Evolutionary conservation across 176 grass and related monocot species (phyloP).

Genomic region (Avena atlantica): DNA sequence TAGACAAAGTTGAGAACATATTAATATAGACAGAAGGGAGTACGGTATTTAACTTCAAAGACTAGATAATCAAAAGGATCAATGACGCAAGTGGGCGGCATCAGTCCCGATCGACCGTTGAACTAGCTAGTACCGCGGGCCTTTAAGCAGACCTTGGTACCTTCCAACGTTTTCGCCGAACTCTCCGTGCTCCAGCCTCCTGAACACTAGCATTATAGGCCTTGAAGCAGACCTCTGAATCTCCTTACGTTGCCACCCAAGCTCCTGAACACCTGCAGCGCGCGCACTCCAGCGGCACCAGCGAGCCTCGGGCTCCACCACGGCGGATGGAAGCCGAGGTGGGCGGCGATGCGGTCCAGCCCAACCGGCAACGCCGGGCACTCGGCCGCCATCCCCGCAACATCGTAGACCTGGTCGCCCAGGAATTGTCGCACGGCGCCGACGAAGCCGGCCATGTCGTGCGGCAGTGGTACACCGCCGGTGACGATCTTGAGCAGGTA

Average conservation of each 20-base stretch:
- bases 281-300: neutral
- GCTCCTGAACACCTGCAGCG: neutral
- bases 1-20: too few species aligned
- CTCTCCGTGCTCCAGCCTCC: neutral
- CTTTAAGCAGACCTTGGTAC: too few species aligned
- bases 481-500: conserved; percentile 31
- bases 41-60: too few species aligned
- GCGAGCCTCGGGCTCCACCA: neutral
- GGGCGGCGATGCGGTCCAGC: neutral
- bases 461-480: neutral
- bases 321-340: neutral
- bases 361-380: neutral
- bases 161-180: too few species aligned
- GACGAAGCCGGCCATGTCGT: neutral
- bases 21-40: too few species aligned
- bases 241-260: neutral
- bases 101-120: too few species aligned
- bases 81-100: too few species aligned
- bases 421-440: neutral
- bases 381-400: neutral
- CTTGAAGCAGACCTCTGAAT: neutral
- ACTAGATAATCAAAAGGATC: too few species aligned
- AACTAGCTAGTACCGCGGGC: too few species aligned
- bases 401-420: neutral
- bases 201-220: neutral